Conservation (phyloP, 345 rosid genomes). For the Turritis glabra region DNA sequence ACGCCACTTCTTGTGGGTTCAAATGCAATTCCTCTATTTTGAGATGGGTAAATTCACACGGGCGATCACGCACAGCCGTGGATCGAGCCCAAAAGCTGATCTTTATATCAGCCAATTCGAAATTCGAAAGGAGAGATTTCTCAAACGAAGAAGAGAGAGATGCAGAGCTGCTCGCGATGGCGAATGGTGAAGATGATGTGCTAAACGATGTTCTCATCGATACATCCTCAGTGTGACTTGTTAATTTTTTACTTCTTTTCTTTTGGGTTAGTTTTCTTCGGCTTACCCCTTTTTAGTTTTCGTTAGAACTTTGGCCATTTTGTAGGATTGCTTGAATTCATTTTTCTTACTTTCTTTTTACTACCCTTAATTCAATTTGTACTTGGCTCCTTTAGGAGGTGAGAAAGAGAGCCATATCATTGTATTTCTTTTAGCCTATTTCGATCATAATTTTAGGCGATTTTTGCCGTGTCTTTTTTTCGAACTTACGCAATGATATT, state of each 20-base stretch:
- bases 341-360: constrained; percentile 12
- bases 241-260: constrained; percentile 20
- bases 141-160: constrained; percentile 84
- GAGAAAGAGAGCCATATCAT: constrained; percentile 34
- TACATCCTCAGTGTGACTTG: constrained; percentile 77
- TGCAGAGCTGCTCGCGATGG: constrained; percentile 74
- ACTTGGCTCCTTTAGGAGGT: constrained; percentile 32
- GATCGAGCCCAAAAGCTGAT: constrained; percentile 83
- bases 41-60: constrained; percentile 74
- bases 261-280: not conserved
- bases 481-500: constrained; percentile 23
- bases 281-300: constrained; percentile 8
- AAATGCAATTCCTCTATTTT: constrained; percentile 82
- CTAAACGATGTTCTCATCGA: constrained; percentile 89
- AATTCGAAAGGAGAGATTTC: constrained; percentile 78
- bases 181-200: constrained; percentile 75
- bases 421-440: constrained; percentile 35
- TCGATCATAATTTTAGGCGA: constrained; percentile 25
- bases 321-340: constrained; percentile 40
- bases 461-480: not conserved
- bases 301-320: constrained; percentile 31
- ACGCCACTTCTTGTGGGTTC: constrained; percentile 87
- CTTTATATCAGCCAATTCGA: constrained; percentile 87
- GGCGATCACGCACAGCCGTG: constrained; percentile 60
- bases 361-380: constrained; percentile 33